A percentile compares a stretch with the other conserved stretches of the same genome.
phyloP scores from a whole-genome alignment of 768 basidiomycete genomes.

The Boletus rubescentipes region DNA sequence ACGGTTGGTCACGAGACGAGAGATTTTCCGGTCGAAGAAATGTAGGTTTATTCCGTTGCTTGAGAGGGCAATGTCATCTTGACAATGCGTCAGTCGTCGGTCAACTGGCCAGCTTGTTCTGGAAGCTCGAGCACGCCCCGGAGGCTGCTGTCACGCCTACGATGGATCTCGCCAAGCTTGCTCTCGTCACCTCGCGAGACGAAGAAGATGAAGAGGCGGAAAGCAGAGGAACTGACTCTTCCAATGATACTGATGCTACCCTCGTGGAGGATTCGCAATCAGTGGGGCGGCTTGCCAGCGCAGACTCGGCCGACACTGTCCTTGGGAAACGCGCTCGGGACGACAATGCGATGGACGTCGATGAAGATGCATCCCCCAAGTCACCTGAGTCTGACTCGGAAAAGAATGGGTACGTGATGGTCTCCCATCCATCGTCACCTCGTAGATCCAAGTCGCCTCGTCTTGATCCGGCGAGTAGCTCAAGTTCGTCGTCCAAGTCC shows the following conservation, averaged over 20 bases:
- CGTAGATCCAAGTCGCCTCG: constrained; percentile 37
- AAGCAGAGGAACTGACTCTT: constrained; percentile 72
- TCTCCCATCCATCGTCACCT: constrained; percentile 38
- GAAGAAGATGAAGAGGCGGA: constrained; percentile 83
- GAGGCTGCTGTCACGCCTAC: constrained; percentile 75
- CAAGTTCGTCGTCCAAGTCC: constrained; percentile 28
- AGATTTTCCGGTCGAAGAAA: constrained; percentile 81
- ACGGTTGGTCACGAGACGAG: constrained; percentile 72
- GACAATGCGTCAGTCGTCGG: constrained; percentile 58
- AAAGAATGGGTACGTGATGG: constrained; percentile 44
- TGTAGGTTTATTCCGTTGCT: constrained; percentile 52
- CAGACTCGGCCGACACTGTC: constrained; percentile 48
- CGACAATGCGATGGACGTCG: constrained; percentile 53
- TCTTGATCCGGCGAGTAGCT: constrained; percentile 28
- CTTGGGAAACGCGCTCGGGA: constrained; percentile 71
- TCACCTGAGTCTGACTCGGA: constrained; percentile 34
- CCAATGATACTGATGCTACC: constrained; percentile 86
- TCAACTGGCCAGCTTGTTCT: constrained; percentile 78
- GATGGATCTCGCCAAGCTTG: constrained; percentile 86
- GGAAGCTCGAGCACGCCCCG: constrained; percentile 66
- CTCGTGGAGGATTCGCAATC: constrained; percentile 72
- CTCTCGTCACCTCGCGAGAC: constrained; percentile 85
- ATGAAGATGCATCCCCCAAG: constrained; percentile 36
- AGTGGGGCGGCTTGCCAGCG: constrained; percentile 18
- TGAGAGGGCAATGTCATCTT: constrained; percentile 6